These are phyloP conservation scores for Lunularia cruciata DNA, from an alignment of 225 moss, liverwort and hornwort species.

Conservation along the genomic window DNA sequence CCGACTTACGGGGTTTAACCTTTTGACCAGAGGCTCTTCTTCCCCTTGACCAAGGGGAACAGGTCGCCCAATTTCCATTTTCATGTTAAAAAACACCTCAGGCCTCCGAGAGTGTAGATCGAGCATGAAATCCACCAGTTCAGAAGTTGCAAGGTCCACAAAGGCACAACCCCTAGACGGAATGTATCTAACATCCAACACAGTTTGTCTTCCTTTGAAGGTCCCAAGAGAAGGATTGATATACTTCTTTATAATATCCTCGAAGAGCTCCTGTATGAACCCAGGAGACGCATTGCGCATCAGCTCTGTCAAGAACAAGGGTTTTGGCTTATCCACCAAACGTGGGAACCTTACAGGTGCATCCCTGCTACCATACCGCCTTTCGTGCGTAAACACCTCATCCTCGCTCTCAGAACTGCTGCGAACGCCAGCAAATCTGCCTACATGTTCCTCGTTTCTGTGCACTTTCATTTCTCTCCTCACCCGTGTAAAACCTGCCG, in stretches of 20 bases:
- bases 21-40: slow-evolving; percentile 41
- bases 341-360: slow-evolving; percentile 9
- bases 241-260: slow-evolving; percentile 47
- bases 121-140: slow-evolving; percentile 45
- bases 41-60: slow-evolving; percentile 32
- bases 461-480: slow-evolving; percentile 28
- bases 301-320: slow-evolving; percentile 44
- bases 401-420: slow-evolving; percentile 40
- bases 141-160: slow-evolving; percentile 44
- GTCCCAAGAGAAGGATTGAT: slow-evolving; percentile 34
- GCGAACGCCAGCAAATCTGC: slow-evolving; percentile 20
- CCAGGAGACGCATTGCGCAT: slow-evolving; percentile 39
- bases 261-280: slow-evolving; percentile 40
- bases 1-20: slow-evolving; percentile 28
- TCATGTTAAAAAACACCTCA: slow-evolving; percentile 43
- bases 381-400: slow-evolving; percentile 25
- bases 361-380: slow-evolving; percentile 27
- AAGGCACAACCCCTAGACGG: slow-evolving; percentile 49
- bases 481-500: slow-evolving; percentile 8
- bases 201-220: slow-evolving; percentile 33
- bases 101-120: slow-evolving; percentile 41
- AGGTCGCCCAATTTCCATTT: slow-evolving; percentile 47
- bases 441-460: slow-evolving; percentile 29
- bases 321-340: slow-evolving; percentile 28
- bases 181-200: slow-evolving; percentile 43